Conservation (phyloP, 176 grass and related monocot genomes). For the Oryza meyeriana region DNA sequence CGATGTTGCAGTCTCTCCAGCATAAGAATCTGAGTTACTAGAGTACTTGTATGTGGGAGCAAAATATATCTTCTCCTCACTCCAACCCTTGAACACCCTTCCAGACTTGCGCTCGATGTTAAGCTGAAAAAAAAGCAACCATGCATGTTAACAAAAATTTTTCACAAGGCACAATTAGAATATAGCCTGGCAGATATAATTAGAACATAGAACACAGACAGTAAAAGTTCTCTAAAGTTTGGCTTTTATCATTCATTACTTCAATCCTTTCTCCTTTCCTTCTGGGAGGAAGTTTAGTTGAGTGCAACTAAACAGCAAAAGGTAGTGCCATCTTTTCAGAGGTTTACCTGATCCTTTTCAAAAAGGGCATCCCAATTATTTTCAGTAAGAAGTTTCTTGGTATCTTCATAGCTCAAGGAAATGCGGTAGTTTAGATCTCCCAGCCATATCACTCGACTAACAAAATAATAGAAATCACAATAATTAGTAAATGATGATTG, state of each 20-base stretch:
- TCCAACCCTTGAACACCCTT: conserved; percentile 81
- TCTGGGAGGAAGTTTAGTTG: conserved; percentile 4
- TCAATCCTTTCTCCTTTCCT: not conserved
- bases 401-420: conserved; percentile 73
- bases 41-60: conserved; percentile 93
- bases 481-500: conserved; percentile 12
- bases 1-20: conserved; percentile 70
- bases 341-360: conserved; percentile 87
- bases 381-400: conserved; percentile 67
- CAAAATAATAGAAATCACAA: conserved; percentile 13
- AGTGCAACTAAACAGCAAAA: not conserved
- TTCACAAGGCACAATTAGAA: not conserved
- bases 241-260: conserved; percentile 15
- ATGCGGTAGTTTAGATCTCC: conserved; percentile 95
- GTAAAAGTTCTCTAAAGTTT: not conserved
- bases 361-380: conserved; percentile 89
- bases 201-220: not conserved
- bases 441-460: conserved; percentile 74
- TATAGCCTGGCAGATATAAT: not conserved
- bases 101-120: conserved; percentile 71
- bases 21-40: conserved; percentile 81
- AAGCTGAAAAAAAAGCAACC: conserved; percentile 43
- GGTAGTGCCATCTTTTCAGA: not conserved
- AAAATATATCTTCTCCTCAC: conserved; percentile 92
- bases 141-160: conserved; percentile 2